These are phyloP conservation scores for Picochlorum sp. DNA, from an alignment of 139 green algal genomes.

Conservation along the genomic window DNA sequence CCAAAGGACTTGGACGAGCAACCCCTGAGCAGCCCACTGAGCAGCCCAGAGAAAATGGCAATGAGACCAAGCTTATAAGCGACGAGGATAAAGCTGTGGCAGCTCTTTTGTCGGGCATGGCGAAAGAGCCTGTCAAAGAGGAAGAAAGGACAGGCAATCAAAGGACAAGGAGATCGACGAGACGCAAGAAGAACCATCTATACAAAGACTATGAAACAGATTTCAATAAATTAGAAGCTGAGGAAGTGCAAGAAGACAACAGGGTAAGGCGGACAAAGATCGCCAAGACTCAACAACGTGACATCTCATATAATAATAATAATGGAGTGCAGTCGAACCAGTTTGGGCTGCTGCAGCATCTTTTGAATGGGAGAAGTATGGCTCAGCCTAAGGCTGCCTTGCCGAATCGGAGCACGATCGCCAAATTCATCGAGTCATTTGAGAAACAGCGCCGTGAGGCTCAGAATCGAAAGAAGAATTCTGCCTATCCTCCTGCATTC, in stretches of 20 bases:
- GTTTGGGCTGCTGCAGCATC: no score
- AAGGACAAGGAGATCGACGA: background rate
- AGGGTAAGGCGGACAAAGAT: background rate
- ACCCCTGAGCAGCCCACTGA: background rate
- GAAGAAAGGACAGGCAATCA: background rate
- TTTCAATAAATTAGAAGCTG: background rate
- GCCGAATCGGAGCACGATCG: background rate
- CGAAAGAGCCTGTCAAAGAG: background rate
- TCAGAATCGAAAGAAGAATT: no score
- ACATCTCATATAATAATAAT: background rate
- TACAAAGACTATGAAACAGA: conserved; percentile 2
- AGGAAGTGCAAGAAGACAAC: background rate
- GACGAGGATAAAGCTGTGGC: background rate
- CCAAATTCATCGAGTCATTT: background rate
- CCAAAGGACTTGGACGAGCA: background rate
- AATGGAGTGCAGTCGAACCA: background rate
- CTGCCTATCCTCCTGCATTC: no score
- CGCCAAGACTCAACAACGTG: background rate
- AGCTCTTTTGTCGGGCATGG: background rate
- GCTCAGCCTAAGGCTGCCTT: no score
- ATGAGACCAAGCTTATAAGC: background rate
- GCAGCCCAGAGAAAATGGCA: no score
- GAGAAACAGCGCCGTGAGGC: no score
- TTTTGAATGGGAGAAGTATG: no score
- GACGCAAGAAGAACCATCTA: background rate